Conservation (phyloP, 169 alveolate species). For the Prorocentrum cordatum region DNA sequence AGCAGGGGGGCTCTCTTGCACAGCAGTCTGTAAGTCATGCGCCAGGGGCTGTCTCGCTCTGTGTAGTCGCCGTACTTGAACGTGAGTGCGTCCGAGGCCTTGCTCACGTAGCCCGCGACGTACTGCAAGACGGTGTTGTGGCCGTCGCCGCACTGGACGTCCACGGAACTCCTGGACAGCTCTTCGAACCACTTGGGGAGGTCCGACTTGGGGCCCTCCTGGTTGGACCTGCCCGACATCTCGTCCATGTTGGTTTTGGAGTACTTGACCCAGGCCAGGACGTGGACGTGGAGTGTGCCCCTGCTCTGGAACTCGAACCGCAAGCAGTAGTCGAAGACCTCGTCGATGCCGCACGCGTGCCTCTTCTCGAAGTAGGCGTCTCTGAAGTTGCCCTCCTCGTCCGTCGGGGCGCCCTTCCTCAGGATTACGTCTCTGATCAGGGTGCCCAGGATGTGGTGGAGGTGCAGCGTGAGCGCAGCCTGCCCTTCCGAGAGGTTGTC, state of each 20-base stretch:
- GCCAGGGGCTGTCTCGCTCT: no score
- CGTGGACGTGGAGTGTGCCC: neutral
- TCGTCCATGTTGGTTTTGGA: neutral
- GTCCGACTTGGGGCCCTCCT: no score
- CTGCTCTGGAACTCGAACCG: conserved; percentile 1
- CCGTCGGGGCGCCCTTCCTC: no score
- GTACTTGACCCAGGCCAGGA: neutral
- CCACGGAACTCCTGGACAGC: neutral
- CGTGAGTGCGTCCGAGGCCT: neutral
- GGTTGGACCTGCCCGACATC: neutral
- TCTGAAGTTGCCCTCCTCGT: no score
- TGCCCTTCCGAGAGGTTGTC: neutral
- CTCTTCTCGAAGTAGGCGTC: no score
- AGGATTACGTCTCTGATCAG: neutral
- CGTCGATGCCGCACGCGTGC: neutral
- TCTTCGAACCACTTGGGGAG: neutral
- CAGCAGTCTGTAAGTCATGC: neutral
- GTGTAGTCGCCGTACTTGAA: neutral
- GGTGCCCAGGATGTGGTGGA: neutral
- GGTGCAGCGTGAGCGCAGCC: neutral
- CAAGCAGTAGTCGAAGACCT: neutral
- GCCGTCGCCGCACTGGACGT: neutral
- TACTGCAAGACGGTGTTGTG: neutral
- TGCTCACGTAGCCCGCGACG: neutral
- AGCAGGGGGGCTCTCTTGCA: neutral